A percentile compares a stretch with the other conserved stretches of the same genome.
phyloP scores from a whole-genome alignment of 331 rosid genomes.

The Rhamnella rubrinervis region DNA sequence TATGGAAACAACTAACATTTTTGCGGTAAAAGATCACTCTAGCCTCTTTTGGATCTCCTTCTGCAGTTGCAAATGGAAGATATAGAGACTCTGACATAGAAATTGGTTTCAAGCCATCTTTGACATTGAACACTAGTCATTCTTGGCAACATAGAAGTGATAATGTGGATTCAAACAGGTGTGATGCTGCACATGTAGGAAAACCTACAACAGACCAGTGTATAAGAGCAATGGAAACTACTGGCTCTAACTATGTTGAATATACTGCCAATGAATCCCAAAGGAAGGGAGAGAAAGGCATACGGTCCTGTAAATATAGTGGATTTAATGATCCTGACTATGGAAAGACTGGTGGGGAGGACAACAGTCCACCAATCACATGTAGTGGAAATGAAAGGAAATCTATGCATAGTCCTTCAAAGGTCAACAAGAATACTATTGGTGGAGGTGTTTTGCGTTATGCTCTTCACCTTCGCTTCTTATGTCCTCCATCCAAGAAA shows the following conservation, averaged over 20 bases:
- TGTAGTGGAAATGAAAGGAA: conserved; percentile 24
- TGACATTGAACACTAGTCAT: conserved; percentile 16
- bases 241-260: neutral
- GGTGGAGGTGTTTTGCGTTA: conserved; percentile 66
- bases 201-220: conserved; percentile 2
- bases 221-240: neutral
- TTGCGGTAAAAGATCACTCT: conserved; percentile 75
- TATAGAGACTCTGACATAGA: conserved; percentile 27
- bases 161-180: conserved; percentile 6
- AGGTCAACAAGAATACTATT: conserved; percentile 37
- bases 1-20: conserved; percentile 51
- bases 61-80: conserved; percentile 32
- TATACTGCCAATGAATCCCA: neutral
- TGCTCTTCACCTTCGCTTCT: conserved; percentile 87
- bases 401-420: conserved; percentile 33
- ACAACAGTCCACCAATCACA: conserved; percentile 15
- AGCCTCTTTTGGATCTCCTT: conserved; percentile 36
- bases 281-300: conserved; percentile 14
- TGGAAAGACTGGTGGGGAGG: conserved; percentile 28
- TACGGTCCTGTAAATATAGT: conserved; percentile 17
- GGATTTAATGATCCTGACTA: conserved; percentile 12
- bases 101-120: conserved; percentile 29
- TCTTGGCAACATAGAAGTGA: conserved; percentile 5
- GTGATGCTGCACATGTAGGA: neutral
- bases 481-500: conserved; percentile 71